Evolutionary conservation across 768 basidiomycete genomes (phyloP), one percentile per base, ranked within the genome.

Genomic region (Rhodotorula graminis): DNA sequence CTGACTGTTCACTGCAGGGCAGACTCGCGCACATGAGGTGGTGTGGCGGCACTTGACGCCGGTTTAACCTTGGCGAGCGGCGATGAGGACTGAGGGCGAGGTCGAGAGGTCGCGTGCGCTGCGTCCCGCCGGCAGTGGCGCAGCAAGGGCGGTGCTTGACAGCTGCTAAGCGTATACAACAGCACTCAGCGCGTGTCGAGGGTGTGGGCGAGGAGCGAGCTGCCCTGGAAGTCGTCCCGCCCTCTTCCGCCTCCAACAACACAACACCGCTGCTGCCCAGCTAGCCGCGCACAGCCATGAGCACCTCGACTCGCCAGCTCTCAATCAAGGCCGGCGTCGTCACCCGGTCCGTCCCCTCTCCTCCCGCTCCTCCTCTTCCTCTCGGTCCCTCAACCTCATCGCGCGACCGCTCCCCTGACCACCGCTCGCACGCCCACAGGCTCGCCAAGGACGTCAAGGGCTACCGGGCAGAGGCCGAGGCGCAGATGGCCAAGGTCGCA

Each of bases 251-350:
- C 3, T 18, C 37, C 8, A 4, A 25, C 44, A 9, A 1, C 44
- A 47, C 49, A 21, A 3, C 19, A 49, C 21, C 12, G 37, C 37
- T 14, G 23, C 49, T 4, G 9, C 19, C n/a, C n/a, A n/a, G 3
- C 19, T 4, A 49, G 49, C 53, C 50, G 4, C 11, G 16, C 21
- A 25, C 14, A n/a, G 56, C n/a, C 56, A n/a, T n/a, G 15, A 16
- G 56, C 56, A 37, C 31, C 29, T 21, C 31, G 29, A 33, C 84
- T 63, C 85, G 86, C 65, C 89, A 91, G 77, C 85, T 93, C 73
- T 89, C 86, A 81, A 92, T 92, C 84, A 91, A 90, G 82, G 77
- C 87, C 11, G 87, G 87, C 42, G 86, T 83, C 53, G 85, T 86
- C 60, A 85, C 84, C 80, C 84, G 91, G 91, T 91, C 76, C 77